phyloP scores from a whole-genome alignment of 2,329 filamentous ascomycete species.

The Microsporum canis region DNA sequence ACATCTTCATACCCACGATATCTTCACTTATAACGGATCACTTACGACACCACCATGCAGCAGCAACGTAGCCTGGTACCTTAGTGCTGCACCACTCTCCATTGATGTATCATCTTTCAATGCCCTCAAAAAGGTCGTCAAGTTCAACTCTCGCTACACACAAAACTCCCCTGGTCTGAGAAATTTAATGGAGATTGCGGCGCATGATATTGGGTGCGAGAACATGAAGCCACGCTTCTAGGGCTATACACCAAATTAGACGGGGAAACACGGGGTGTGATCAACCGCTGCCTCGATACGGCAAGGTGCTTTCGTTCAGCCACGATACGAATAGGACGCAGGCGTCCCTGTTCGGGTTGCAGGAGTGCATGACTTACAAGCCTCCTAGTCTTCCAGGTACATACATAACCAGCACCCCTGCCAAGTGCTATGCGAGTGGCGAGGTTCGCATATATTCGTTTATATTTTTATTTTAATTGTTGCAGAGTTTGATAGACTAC shows the following conservation, averaged over 20 bases:
- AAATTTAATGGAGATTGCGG: conserved; percentile 1
- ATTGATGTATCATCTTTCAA: conserved; percentile 40
- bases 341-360: background rate
- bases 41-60: conserved; percentile 53
- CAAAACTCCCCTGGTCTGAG: conserved; percentile 3
- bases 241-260: background rate
- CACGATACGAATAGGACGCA: background rate
- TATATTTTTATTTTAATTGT: background rate
- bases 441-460: background rate
- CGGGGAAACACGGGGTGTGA: too few relatives aligned
- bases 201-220: background rate
- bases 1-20: background rate
- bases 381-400: too few relatives aligned
- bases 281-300: background rate
- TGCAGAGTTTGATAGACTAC: background rate
- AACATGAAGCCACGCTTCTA: background rate
- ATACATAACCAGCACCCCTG: too few relatives aligned
- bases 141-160: conserved; percentile 13
- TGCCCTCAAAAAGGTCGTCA: conserved; percentile 39
- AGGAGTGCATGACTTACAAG: too few relatives aligned
- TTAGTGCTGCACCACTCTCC: conserved; percentile 37
- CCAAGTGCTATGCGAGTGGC: background rate
- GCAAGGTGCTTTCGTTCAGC: background rate
- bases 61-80: conserved; percentile 45
- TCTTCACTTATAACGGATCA: conserved; percentile 42